Percentiles rank a stretch among this genome's conserved stretches.
Conservation (phyloP, 2,329 filamentous ascomycete genomes). For the Sarocladium kiliense region DNA sequence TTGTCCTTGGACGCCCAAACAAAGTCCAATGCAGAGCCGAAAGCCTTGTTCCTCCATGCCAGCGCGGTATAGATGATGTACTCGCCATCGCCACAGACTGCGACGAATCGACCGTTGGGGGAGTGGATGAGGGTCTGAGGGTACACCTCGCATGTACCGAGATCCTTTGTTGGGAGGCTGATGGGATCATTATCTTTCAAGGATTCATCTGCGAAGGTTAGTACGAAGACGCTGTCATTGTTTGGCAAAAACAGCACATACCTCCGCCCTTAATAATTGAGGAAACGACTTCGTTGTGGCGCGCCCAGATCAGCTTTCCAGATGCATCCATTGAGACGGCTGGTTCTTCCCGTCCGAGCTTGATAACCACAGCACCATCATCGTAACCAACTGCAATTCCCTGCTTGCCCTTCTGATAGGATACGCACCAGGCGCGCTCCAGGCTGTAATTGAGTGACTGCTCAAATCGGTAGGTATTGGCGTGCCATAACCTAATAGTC, state of each 20-base stretch:
- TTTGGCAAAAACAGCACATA: conserved; percentile 25
- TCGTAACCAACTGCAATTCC: conserved; percentile 95
- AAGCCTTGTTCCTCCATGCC: conserved; percentile 95
- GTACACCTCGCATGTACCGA: conserved; percentile 94
- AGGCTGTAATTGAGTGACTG: conserved; percentile 94
- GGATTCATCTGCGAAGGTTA: conserved; percentile 54
- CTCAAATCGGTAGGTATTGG: conserved; percentile 93
- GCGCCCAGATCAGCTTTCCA: conserved; percentile 94
- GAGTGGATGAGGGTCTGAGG: conserved; percentile 92
- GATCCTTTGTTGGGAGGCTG: conserved; percentile 82
- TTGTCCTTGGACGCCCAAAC: conserved; percentile 97
- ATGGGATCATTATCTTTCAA: conserved; percentile 88
- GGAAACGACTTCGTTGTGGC: conserved; percentile 91
- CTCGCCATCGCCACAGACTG: conserved; percentile 85
- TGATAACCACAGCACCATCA: conserved; percentile 94
- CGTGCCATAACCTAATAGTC: conserved; percentile 97
- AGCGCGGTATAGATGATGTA: conserved; percentile 98
- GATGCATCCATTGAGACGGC: conserved; percentile 96
- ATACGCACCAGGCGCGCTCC: conserved; percentile 95
- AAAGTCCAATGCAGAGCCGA: conserved; percentile 92
- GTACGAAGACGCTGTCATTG: conserved; percentile 6
- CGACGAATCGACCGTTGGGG: conserved; percentile 86
- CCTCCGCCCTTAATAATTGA: conserved; percentile 88
- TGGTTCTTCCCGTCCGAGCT: conserved; percentile 94
- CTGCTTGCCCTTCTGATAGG: conserved; percentile 91